Evolutionary conservation across 2,329 filamentous ascomycete genomes (phyloP), one percentile per base, ranked within the genome.

Genomic region (Penicillium verrucosum): DNA sequence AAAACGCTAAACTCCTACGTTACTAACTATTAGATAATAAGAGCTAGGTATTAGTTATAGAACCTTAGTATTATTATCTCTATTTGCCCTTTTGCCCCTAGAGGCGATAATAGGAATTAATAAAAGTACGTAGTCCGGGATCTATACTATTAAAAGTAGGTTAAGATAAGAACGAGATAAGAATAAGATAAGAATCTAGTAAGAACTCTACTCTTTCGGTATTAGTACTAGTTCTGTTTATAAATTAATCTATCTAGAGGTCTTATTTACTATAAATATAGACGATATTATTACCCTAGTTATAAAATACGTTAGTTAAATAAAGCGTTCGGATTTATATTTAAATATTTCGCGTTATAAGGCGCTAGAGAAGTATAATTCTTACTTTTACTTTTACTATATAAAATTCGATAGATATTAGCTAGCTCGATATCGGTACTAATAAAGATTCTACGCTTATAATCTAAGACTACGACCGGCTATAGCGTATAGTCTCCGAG

Each of bases 381-480:
- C 14, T 47, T 5, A 12, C 12, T 16, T 23, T 21, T 48, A 30
- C 30, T 49, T 3, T 52, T 16, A 23, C 18, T 2, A 62, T 62
- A 27, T 40, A 60, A 30, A 52, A 56, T 21, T 51, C 44, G 9
- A 50, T 52, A 45, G 44, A 62, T 51, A 59, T 59, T 38, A 40
- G 51, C 36, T 62, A 41, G 60, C 46, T 62, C 32, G 44, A 62
- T 48, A 3, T 62, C 44, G 45, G 25, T 4, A 44, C 25, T 16
- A 2, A 2, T 6, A 4, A 44, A 44, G 42, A 44, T 44, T 44
- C 42, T 4, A 57, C 44, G 1, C 41, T 53, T 40, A 36, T 36
- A 46, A 34, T 62, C 14, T 2, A 49, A 30, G 58, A 60, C 27
- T 14, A 56, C 14, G 37, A 48, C 30, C 37, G 51, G 25, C 48